These are phyloP conservation scores for Volvox africanus DNA, from an alignment of 139 green algal species.

Conservation along the genomic window DNA sequence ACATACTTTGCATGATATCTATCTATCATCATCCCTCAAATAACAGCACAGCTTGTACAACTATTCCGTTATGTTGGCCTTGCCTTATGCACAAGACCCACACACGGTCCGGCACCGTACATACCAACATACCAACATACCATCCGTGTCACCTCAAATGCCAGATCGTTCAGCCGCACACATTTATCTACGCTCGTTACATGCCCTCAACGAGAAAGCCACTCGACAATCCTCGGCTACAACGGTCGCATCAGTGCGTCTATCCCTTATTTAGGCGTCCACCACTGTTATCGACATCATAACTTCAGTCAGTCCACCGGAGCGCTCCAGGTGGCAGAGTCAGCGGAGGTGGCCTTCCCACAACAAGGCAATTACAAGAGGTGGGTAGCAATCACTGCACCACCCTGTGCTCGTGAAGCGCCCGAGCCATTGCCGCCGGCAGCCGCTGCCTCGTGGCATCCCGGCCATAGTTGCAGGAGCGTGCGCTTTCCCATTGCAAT, in stretches of 20 bases:
- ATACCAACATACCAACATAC: background rate
- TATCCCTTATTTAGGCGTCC: background rate
- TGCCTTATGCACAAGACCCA: too few relatives aligned
- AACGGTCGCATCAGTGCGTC: background rate
- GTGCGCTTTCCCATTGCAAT: background rate
- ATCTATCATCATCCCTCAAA: too few relatives aligned
- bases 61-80: too few relatives aligned
- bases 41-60: too few relatives aligned
- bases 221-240: too few relatives aligned
- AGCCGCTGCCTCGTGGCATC: slow-evolving; percentile 18
- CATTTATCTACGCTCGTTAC: background rate
- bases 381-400: background rate
- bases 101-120: too few relatives aligned
- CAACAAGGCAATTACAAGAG: background rate
- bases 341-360: too few relatives aligned
- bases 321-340: background rate
- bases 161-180: background rate
- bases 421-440: background rate
- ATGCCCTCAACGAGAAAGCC: too few relatives aligned
- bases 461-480: background rate
- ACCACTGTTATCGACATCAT: background rate
- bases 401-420: background rate
- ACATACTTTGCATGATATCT: too few relatives aligned
- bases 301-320: background rate
- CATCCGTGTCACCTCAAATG: background rate